Evolutionary conservation across 1,284 basidiomycete species (phyloP).

Genomic region (Pseudozyma tsukubaensis): DNA sequence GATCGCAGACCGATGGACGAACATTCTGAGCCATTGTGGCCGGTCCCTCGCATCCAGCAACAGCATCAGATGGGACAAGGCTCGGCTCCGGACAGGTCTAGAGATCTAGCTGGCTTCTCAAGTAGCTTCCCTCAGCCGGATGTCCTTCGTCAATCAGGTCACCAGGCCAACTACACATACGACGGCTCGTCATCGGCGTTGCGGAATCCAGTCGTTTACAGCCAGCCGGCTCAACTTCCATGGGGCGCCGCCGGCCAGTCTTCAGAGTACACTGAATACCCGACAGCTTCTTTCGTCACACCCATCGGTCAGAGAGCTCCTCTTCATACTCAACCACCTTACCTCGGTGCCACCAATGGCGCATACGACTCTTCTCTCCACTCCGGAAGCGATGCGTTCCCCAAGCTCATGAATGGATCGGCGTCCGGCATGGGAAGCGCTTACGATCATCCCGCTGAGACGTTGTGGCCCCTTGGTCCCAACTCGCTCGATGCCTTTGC

Average conservation of each 20-base stretch:
- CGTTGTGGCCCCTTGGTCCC: slow-evolving; percentile 37
- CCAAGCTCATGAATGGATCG: slow-evolving; percentile 22
- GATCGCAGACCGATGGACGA: slow-evolving; percentile 26
- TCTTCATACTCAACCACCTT: slow-evolving; percentile 14
- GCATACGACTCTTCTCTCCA: slow-evolving; percentile 26
- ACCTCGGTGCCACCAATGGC: slow-evolving; percentile 21
- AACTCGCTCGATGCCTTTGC: slow-evolving; percentile 47
- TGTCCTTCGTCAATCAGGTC: slow-evolving; percentile 16
- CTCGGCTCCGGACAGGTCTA: slow-evolving; percentile 18
- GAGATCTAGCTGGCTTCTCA: slow-evolving; percentile 16
- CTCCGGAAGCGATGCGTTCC: slow-evolving; percentile 17
- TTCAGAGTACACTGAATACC: slow-evolving; percentile 31
- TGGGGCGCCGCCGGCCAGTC: slow-evolving; percentile 26
- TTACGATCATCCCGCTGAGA: slow-evolving; percentile 35
- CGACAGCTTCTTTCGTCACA: slow-evolving; percentile 34
- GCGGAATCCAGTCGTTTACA: slow-evolving; percentile 45
- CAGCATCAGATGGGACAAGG: slow-evolving; percentile 13
- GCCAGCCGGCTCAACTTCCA: slow-evolving; percentile 28
- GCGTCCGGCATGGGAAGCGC: slow-evolving; percentile 11
- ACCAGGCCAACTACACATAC: slow-evolving; percentile 33
- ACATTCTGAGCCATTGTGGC: slow-evolving; percentile 31
- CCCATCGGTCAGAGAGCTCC: slow-evolving; percentile 20
- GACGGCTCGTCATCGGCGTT: slow-evolving; percentile 30
- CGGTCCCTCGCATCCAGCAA: slow-evolving; percentile 26
- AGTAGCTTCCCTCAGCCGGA: slow-evolving; percentile 27